These are phyloP conservation scores for Dothideomycetes sp. DNA, from an alignment of 2,329 filamentous ascomycete genomes.

Conservation along the genomic window DNA sequence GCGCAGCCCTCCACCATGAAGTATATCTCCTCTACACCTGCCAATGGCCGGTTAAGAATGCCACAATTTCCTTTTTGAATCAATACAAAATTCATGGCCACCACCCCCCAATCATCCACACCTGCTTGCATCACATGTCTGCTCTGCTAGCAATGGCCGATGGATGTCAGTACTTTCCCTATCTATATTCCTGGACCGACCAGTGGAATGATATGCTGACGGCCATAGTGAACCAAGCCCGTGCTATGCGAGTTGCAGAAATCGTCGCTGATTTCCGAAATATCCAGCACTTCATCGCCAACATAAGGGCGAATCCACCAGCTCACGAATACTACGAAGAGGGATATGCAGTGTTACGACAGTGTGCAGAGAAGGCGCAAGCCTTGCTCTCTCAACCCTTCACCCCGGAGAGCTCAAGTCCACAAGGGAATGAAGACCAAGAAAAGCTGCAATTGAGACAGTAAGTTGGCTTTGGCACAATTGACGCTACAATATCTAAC, in stretches of 20 bases:
- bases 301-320: constrained; percentile 39
- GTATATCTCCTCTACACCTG: neutral
- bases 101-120: too few relatives aligned
- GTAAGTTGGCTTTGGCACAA: constrained; percentile 28
- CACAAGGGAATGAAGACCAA: constrained; percentile 37
- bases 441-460: constrained; percentile 46
- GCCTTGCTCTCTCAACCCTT: constrained; percentile 44
- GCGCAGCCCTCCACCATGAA: neutral
- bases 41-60: too few relatives aligned
- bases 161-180: constrained; percentile 36
- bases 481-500: constrained; percentile 3
- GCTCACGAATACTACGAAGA: constrained; percentile 47
- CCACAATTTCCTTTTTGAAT: too few relatives aligned
- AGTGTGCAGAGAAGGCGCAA: constrained; percentile 45
- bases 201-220: constrained; percentile 4
- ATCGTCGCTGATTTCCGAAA: constrained; percentile 55
- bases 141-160: too few relatives aligned
- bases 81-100: too few relatives aligned
- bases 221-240: constrained; percentile 48
- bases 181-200: constrained; percentile 7
- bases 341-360: constrained; percentile 46
- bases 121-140: too few relatives aligned
- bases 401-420: constrained; percentile 28
- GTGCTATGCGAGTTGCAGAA: constrained; percentile 51
- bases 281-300: constrained; percentile 46